Evolutionary conservation across 306 rosid genomes (phyloP).

Genomic region (Ormosia semicastrata): DNA sequence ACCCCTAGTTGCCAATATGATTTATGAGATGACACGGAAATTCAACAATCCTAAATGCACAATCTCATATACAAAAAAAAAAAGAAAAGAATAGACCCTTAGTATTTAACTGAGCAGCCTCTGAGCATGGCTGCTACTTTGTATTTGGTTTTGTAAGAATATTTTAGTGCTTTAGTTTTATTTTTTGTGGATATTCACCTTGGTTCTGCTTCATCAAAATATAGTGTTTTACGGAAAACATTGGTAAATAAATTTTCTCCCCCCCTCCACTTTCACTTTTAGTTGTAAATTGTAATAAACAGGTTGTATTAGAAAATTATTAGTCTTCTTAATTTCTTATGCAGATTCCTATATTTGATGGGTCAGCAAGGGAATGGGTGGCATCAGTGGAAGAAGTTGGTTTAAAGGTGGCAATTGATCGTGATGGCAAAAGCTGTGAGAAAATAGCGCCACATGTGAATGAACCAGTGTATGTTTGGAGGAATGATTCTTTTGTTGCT

Average conservation of each 20-base stretch:
- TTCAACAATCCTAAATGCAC: background rate
- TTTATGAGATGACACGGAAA: background rate
- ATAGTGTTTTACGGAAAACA: constrained; percentile 10
- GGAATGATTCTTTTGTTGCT: constrained; percentile 68
- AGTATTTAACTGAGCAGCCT: background rate
- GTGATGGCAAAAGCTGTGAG: constrained; percentile 51
- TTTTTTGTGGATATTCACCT: background rate
- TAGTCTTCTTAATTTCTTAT: constrained; percentile 6
- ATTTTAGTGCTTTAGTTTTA: background rate
- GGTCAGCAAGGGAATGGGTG: constrained; percentile 87
- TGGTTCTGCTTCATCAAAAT: background rate
- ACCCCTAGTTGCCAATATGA: background rate
- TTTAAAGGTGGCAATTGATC: constrained; percentile 56
- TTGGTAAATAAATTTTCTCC: background rate
- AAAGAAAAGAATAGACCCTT: background rate
- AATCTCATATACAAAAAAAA: background rate
- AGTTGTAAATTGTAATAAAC: background rate
- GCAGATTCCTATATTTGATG: constrained; percentile 93
- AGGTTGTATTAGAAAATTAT: constrained; percentile 20
- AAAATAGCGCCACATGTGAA: constrained; percentile 68
- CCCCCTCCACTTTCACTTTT: background rate
- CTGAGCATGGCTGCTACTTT: background rate
- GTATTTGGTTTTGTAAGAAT: background rate
- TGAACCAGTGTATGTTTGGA: constrained; percentile 66
- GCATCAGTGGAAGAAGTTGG: constrained; percentile 70